A percentile compares a stretch with the other conserved stretches of the same genome.
Conservation (phyloP, 768 basidiomycete species). For the Xerocomus potaroensis region DNA sequence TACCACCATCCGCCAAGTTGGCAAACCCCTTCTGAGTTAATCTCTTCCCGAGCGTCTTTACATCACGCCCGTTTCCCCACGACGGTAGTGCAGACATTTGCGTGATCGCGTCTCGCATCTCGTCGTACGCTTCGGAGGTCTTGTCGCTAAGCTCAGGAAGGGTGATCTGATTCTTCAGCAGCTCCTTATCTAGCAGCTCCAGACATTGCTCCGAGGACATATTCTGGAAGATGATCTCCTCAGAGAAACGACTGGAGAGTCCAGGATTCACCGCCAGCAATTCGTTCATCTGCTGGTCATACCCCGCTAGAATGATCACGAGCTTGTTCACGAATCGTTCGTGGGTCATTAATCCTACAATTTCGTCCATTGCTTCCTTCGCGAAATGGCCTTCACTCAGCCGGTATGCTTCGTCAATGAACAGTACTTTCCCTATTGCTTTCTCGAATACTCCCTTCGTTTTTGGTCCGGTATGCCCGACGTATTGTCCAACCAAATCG, state of each 20-base stretch:
- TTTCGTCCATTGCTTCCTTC: constrained; percentile 68
- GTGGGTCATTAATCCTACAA: constrained; percentile 60
- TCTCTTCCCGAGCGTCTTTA: constrained; percentile 42
- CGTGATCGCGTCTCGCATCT: constrained; percentile 27
- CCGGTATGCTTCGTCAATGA: constrained; percentile 71
- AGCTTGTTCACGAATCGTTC: constrained; percentile 54
- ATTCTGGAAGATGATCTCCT: constrained; percentile 49
- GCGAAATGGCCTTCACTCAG: constrained; percentile 59
- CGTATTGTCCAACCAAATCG: constrained; percentile 64
- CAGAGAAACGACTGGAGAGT: constrained; percentile 64
- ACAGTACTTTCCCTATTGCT: constrained; percentile 63
- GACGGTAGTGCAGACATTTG: constrained; percentile 43
- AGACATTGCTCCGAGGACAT: constrained; percentile 49
- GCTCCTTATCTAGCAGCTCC: constrained; percentile 42
- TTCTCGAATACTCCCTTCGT: constrained; percentile 56
- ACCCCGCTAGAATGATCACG: constrained; percentile 66
- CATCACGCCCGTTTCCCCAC: constrained; percentile 71
- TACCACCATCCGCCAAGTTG: neutral
- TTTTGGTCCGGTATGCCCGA: constrained; percentile 71
- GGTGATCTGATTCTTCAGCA: constrained; percentile 41
- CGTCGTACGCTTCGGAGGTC: neutral
- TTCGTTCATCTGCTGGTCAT: constrained; percentile 61
- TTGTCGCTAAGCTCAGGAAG: constrained; percentile 30
- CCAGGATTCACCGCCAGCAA: constrained; percentile 58
- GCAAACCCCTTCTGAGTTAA: neutral